These are phyloP conservation scores for Viridothelium virens DNA, from an alignment of 495 filamentous ascomycete genomes.

Conservation along the genomic window DNA sequence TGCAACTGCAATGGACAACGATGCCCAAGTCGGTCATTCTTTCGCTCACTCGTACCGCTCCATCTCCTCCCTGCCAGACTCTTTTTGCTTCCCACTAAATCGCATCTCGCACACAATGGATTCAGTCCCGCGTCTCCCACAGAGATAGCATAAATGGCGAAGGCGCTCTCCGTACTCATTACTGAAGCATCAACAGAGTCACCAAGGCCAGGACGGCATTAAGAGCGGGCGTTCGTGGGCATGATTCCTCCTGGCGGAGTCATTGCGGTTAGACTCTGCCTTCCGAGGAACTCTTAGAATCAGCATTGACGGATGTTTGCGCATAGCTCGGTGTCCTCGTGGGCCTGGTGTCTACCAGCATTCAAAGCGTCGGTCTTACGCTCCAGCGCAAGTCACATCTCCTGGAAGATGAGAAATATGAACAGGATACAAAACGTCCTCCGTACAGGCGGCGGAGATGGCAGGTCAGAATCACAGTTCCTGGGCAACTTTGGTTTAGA, in stretches of 20 bases:
- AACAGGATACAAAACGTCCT: constrained; percentile 69
- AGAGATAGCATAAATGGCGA: constrained; percentile 6
- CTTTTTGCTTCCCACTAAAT: background rate
- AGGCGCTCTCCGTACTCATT: background rate
- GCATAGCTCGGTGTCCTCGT: constrained; percentile 69
- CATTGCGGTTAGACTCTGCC: constrained; percentile 10
- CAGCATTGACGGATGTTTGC: background rate
- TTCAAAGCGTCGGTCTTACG: constrained; percentile 94
- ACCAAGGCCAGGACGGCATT: background rate
- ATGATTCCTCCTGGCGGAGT: constrained; percentile 12
- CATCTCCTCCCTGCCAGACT: background rate
- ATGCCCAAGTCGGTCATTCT: background rate
- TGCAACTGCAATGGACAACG: constrained; percentile 9
- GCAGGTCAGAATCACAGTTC: constrained; percentile 51
- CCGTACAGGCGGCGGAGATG: constrained; percentile 87
- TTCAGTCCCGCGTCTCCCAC: background rate
- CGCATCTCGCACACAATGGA: background rate
- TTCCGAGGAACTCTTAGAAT: background rate
- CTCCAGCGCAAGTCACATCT: constrained; percentile 98
- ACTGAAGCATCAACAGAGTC: background rate
- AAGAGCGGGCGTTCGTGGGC: constrained; percentile 4
- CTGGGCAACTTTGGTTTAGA: background rate
- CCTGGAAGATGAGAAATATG: constrained; percentile 86
- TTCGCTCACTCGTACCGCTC: background rate
- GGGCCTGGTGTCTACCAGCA: constrained; percentile 81